A percentile compares a stretch with the other conserved stretches of the same genome.
phyloP scores from a whole-genome alignment of 2,329 filamentous ascomycete species.

The Trichoderma citrinoviride region DNA sequence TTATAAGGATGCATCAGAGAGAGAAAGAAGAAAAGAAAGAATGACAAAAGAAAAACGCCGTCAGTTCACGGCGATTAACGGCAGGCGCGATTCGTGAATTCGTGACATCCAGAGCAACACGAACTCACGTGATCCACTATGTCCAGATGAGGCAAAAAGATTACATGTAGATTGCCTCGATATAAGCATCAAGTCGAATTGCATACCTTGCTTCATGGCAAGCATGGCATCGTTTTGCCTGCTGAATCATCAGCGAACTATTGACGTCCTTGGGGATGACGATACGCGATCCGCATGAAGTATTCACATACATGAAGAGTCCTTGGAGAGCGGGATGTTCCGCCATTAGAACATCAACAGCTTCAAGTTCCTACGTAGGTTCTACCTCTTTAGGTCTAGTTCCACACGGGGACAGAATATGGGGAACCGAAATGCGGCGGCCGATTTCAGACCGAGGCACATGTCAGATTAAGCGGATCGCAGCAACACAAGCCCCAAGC shows the following conservation, averaged over 20 bases:
- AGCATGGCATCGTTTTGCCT: not conserved
- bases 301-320: too few species aligned
- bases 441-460: conserved; percentile 35
- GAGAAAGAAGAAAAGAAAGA: not conserved
- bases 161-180: conserved; percentile 11
- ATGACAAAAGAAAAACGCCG: not conserved
- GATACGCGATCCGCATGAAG: too few species aligned
- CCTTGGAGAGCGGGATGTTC: too few species aligned
- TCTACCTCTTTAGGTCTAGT: not conserved
- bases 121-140: conserved; percentile 31
- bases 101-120: conserved; percentile 27
- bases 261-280: too few species aligned
- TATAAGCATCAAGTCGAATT: conserved; percentile 24
- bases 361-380: too few species aligned
- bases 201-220: conserved; percentile 7
- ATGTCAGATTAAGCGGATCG: conserved; percentile 28
- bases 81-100: conserved; percentile 24
- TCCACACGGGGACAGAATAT: not conserved
- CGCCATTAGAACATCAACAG: too few species aligned
- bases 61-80: not conserved
- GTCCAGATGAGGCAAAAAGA: conserved; percentile 6
- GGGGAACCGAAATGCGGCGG: conserved; percentile 7
- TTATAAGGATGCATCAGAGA: not conserved
- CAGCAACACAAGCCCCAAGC: not conserved
- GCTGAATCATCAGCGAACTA: too few species aligned